Percentiles rank a stretch among this genome's conserved stretches.
These are phyloP conservation scores for Aurinia saxatilis DNA, from an alignment of 345 rosid genomes.

Conservation along the genomic window DNA sequence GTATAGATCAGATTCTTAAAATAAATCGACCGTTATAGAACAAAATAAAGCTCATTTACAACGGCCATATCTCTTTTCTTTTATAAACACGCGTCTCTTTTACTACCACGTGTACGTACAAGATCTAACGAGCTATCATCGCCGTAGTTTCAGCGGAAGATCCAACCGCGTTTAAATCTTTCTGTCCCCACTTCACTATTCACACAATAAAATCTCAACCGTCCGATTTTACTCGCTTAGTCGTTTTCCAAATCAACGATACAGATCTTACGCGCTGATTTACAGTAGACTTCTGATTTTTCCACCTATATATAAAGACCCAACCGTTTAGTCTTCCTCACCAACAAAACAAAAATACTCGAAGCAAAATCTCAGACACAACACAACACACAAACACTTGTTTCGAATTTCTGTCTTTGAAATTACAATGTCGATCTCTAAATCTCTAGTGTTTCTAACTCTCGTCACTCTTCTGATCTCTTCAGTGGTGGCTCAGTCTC, in stretches of 20 bases:
- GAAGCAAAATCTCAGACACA: no score
- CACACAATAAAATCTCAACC: neutral
- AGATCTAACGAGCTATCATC: neutral
- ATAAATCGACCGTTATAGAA: neutral
- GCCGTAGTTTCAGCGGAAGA: neutral
- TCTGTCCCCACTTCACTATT: neutral
- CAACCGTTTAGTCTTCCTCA: neutral
- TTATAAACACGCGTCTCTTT: neutral
- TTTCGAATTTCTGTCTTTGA: neutral
- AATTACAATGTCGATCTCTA: neutral
- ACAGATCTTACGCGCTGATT: neutral
- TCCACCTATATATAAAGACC: neutral
- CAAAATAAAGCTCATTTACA: neutral
- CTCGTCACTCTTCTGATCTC: neutral
- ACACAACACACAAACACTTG: neutral
- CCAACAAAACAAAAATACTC: neutral
- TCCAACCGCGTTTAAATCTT: neutral
- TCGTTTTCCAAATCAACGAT: neutral
- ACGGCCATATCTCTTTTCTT: constrained; percentile 1
- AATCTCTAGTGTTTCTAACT: neutral
- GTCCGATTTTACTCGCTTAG: neutral
- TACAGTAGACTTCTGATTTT: neutral
- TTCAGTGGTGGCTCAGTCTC: constrained; percentile 15
- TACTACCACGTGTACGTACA: constrained; percentile 1
- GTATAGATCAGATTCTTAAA: neutral